Evolutionary conservation across 73 alveolate species (phyloP), one percentile per base, ranked within the genome.

Genomic region (Tetrahymena thermophila): DNA sequence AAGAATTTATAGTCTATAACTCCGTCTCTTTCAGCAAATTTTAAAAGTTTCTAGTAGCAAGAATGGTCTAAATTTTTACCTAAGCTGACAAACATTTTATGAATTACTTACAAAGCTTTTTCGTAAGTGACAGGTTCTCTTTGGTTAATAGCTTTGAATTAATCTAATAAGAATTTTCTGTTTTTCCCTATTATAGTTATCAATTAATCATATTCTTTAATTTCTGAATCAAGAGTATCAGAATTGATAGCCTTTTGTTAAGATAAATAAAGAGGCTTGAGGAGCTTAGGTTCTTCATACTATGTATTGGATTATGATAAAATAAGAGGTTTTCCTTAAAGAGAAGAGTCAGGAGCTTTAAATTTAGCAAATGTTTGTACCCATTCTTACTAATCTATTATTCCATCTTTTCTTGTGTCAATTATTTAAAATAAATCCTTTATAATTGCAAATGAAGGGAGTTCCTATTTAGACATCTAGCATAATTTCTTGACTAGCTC

Each of bases 321-420:
- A 83, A 71, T n/a, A 1, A 71, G 89, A 71, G 89, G 89, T 71
- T 71, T 71, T 4, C 89, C 89, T 71, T 71, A 31, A 71, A 71
- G 89, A 25, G 89, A 71, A 71, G 89, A 71, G 11, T 71, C 89
- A 11, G 89, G 89, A 7, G 89, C 89, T 71, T 71, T 43, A 17
- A 42, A 43, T 57, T 57, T 57, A 34, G 44, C 71, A 56, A 96
- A 96, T 37, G 96, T 96, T 89, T 96, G 50, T 15, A 95, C 37
- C 97, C 97, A 96, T 40, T 96, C 97, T 34, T 38, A 43, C 43
- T 43, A 34, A 85, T 96, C 97, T 7, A 96, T 96, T 1, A 96
- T 40, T 84, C 97, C 97, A 34, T 96, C 97, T 40, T 94, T 94
- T 35, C 96, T 96, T 17, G 95, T 94, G 38, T 96, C 97, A 35